Evolutionary conservation across 805 yeast species (phyloP), one percentile per base, ranked within the genome.

Genomic region (Saccharomycopsis sp.): DNA sequence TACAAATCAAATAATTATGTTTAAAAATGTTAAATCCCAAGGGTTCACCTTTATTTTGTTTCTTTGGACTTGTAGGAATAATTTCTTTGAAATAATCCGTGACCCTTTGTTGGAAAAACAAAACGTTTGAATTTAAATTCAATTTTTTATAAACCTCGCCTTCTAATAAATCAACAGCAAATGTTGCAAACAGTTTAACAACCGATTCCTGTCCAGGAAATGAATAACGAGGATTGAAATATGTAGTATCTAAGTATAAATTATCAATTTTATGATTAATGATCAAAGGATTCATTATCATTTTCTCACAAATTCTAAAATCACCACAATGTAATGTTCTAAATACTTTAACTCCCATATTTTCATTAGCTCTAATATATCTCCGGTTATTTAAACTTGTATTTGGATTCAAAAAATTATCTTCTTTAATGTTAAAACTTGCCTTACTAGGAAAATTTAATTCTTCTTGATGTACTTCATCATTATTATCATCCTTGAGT

Each of bases 161-260:
- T 48, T 43, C n/a, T 39, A 49, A 4, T 46, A 44, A 10, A 38
- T 44, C 25, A 57, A 51, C 45, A 33, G 75, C 66, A 62, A 79
- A 73, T 1, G 66, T 57, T 0, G 79, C 73, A n/a, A 82, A 70
- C 2, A 70, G 61, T 0, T 64, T 59, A 31, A 89, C 72, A 1
- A 89, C 92, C 18, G 64, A 55, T 26, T 70, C 69, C 52, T 92
- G 97, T 21, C 74, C 67, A 0, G 96, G 95, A 50, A 89, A 88
- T 34, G 72, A 69, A 50, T 84, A 76, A 25, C 62, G 63, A 0
- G 94, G 87, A 38, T 80, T 68, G 58, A 87, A 60, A 57, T 92
- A 92, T 0, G 98, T 92, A 0, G 96, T 92, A 56, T 92, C 98
- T 17, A 92, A 66, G 52, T 86, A 92, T 0, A 86, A 67, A 37